phyloP scores from a whole-genome alignment of 2,329 filamentous ascomycete genomes.

The Pseudogymnoascus sp. region DNA sequence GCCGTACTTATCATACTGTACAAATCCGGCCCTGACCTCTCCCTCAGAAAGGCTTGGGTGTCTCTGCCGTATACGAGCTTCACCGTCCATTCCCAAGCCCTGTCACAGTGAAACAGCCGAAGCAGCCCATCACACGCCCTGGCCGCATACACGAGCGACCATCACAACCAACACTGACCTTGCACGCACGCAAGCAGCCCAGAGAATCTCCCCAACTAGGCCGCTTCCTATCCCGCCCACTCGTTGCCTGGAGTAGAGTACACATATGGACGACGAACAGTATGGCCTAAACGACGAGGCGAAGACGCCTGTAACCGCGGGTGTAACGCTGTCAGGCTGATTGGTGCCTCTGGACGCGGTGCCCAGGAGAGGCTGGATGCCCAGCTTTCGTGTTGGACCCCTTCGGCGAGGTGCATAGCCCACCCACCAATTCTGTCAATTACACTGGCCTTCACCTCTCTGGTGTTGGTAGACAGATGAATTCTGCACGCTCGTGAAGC shows the following conservation, averaged over 20 bases:
- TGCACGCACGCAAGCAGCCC: not conserved
- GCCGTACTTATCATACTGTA: not conserved
- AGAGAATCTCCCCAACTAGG: not conserved
- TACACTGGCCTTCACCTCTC: not conserved
- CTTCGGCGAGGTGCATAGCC: not conserved
- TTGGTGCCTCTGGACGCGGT: not conserved
- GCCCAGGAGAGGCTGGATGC: not conserved
- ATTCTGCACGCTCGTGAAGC: not conserved
- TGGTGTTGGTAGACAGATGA: not conserved
- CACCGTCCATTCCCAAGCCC: not conserved
- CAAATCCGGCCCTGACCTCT: not conserved
- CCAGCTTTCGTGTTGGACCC: not conserved
- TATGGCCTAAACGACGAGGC: not conserved
- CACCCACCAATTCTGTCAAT: not conserved
- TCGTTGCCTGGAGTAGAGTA: not conserved
- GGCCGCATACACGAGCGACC: conserved; percentile 3
- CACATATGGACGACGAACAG: not conserved
- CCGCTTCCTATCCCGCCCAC: not conserved
- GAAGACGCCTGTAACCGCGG: conserved; percentile 6
- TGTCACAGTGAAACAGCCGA: not conserved
- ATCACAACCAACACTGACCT: not conserved
- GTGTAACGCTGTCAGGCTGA: not conserved
- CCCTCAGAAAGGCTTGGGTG: not conserved
- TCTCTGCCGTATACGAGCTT: not conserved
- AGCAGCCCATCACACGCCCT: not conserved